These are phyloP conservation scores for Neurospora sp. DNA, from an alignment of 495 filamentous ascomycete genomes.

Conservation along the genomic window DNA sequence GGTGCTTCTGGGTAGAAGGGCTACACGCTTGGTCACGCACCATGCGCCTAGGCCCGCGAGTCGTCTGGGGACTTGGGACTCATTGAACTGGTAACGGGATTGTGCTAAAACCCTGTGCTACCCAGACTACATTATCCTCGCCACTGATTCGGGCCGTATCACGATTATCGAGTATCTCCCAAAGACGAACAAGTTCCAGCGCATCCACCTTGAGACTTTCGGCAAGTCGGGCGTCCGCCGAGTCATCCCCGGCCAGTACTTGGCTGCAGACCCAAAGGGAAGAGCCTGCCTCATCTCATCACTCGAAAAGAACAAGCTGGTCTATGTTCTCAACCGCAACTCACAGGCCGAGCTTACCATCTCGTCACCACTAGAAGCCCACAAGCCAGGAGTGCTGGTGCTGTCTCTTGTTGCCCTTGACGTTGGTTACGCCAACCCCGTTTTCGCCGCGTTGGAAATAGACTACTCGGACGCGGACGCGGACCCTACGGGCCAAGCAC, in stretches of 20 bases:
- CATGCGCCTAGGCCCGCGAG: slow-evolving; percentile 18
- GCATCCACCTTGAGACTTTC: slow-evolving; percentile 91
- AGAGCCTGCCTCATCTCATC: slow-evolving; percentile 89
- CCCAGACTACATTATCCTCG: slow-evolving; percentile 91
- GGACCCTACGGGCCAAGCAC: slow-evolving; percentile 78
- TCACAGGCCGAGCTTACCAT: slow-evolving; percentile 89
- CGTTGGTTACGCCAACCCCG: slow-evolving; percentile 91
- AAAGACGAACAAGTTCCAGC: slow-evolving; percentile 75
- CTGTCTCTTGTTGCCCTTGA: slow-evolving; percentile 81
- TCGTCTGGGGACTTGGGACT: slow-evolving; percentile 2
- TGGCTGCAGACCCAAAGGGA: slow-evolving; percentile 90
- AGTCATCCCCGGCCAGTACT: slow-evolving; percentile 89
- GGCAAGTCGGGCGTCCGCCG: slow-evolving; percentile 94
- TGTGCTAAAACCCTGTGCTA: slow-evolving; percentile 46
- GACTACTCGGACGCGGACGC: slow-evolving; percentile 89
- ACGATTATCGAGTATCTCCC: slow-evolving; percentile 88
- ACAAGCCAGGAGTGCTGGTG: slow-evolving; percentile 87
- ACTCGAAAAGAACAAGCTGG: slow-evolving; percentile 97
- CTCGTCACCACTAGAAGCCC: slow-evolving; percentile 93
- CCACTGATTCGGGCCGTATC: slow-evolving; percentile 90
- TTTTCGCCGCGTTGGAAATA: slow-evolving; percentile 89
- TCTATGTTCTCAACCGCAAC: slow-evolving; percentile 96
- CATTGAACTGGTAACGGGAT: slow-evolving; percentile 22
- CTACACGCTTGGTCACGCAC: neutral
- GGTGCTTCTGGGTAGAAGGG: slow-evolving; percentile 26